Evolutionary conservation across 2,329 filamentous ascomycete species (phyloP).

Genomic region (Sporothrix euskadiensis): DNA sequence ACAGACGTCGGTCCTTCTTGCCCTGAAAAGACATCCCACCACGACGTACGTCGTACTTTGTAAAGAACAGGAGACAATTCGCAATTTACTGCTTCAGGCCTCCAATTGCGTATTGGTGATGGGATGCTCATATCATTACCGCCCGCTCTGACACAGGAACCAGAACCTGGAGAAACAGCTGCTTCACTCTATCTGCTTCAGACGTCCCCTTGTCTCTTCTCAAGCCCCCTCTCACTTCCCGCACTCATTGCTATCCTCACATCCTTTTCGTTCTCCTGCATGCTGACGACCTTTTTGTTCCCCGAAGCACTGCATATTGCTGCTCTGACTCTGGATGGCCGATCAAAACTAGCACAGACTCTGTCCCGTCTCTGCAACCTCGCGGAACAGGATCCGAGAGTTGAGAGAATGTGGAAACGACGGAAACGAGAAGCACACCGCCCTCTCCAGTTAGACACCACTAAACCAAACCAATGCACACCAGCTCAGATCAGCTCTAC

Average conservation of each 20-base stretch:
- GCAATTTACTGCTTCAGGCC: neutral
- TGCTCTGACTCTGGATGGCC: neutral
- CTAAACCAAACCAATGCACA: neutral
- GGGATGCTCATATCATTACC: neutral
- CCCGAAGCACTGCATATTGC: neutral
- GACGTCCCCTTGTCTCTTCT: neutral
- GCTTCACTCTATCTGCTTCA: neutral
- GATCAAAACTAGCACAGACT: neutral
- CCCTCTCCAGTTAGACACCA: neutral
- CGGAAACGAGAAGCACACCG: neutral
- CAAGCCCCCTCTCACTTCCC: neutral
- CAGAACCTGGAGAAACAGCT: neutral
- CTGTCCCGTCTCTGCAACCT: neutral
- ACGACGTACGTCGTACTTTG: no score
- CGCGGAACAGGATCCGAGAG: neutral
- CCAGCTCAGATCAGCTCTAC: neutral
- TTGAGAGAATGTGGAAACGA: neutral
- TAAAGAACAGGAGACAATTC: slow-evolving; percentile 1
- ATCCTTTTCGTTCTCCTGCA: neutral
- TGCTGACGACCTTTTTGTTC: neutral
- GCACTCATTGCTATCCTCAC: neutral
- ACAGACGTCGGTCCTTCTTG: neutral
- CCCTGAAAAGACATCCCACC: neutral
- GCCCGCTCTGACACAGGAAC: neutral
- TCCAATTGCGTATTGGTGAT: neutral